Evolutionary conservation across 2,329 filamentous ascomycete genomes (phyloP).

Genomic region (Talaromyces sp.): DNA sequence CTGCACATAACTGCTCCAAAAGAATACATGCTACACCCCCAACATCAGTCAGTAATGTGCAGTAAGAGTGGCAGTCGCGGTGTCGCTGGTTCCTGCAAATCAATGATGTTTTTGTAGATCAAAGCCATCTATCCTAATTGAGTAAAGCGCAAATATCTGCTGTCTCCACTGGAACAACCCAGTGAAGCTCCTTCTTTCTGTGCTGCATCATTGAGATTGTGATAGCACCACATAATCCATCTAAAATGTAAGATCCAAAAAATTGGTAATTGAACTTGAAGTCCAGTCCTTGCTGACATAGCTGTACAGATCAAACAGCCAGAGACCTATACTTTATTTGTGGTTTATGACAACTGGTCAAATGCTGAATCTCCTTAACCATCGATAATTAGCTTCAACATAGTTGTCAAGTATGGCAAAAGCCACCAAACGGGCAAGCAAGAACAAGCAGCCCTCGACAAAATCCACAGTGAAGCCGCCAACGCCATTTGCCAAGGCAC

Average conservation of each 20-base stretch:
- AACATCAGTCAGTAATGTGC: background rate
- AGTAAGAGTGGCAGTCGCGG: background rate
- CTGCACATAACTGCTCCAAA: background rate
- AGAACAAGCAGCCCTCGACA: slow-evolving; percentile 28
- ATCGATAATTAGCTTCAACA: background rate
- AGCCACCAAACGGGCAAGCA: slow-evolving; percentile 30
- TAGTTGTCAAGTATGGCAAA: slow-evolving; percentile 31
- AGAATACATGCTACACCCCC: background rate
- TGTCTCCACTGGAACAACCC: background rate
- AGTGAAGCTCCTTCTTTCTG: background rate
- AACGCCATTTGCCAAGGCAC: slow-evolving; percentile 65
- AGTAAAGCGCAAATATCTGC: slow-evolving; percentile 1
- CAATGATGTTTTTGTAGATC: slow-evolving; percentile 10
- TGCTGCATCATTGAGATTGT: background rate
- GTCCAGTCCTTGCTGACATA: background rate
- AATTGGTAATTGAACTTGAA: no score
- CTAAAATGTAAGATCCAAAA: background rate
- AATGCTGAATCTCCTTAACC: background rate
- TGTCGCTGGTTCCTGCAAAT: background rate
- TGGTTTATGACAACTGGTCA: background rate
- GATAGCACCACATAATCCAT: background rate
- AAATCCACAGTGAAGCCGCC: slow-evolving; percentile 40
- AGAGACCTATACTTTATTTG: background rate
- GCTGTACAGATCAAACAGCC: background rate
- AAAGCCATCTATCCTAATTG: background rate